These are phyloP conservation scores for Lagerstroemia fauriei DNA, from an alignment of 441 rosid species.

Conservation along the genomic window DNA sequence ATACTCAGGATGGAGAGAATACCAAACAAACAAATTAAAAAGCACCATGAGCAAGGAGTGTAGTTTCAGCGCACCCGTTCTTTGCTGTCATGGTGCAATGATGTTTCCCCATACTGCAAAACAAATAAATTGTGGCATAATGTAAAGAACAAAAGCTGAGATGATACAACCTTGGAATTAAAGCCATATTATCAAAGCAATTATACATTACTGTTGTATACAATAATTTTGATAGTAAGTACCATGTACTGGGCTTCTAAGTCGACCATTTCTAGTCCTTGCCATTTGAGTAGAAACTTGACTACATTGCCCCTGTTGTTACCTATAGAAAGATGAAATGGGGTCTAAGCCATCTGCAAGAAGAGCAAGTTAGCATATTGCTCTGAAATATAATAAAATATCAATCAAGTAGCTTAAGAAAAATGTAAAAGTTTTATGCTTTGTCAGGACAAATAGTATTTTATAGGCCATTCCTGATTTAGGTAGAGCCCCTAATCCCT, in stretches of 20 bases:
- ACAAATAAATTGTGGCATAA: background rate
- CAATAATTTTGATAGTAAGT: background rate
- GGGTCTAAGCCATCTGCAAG: slow-evolving; percentile 87
- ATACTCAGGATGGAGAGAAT: slow-evolving; percentile 76
- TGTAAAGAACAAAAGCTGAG: background rate
- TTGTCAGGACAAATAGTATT: background rate
- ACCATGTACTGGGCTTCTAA: slow-evolving; percentile 85
- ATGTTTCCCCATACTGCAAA: slow-evolving; percentile 93
- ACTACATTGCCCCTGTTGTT: slow-evolving; percentile 66
- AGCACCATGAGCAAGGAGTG: slow-evolving; percentile 84
- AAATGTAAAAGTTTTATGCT: background rate
- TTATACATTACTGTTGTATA: background rate
- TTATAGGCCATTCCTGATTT: background rate
- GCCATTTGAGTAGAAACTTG: slow-evolving; percentile 65
- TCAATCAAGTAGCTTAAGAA: slow-evolving; percentile 7
- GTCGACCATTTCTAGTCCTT: slow-evolving; percentile 69
- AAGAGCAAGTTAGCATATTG: slow-evolving; percentile 13
- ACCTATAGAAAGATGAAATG: slow-evolving; percentile 83
- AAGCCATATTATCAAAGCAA: background rate
- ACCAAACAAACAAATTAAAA: slow-evolving; percentile 90
- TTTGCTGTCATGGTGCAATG: slow-evolving; percentile 95
- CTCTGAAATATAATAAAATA: too few relatives aligned
- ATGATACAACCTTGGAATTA: background rate
- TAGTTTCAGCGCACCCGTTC: slow-evolving; percentile 86
- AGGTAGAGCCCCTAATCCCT: background rate